phyloP scores from a whole-genome alignment of 495 filamentous ascomycete species.

The Neurospora sp. region DNA sequence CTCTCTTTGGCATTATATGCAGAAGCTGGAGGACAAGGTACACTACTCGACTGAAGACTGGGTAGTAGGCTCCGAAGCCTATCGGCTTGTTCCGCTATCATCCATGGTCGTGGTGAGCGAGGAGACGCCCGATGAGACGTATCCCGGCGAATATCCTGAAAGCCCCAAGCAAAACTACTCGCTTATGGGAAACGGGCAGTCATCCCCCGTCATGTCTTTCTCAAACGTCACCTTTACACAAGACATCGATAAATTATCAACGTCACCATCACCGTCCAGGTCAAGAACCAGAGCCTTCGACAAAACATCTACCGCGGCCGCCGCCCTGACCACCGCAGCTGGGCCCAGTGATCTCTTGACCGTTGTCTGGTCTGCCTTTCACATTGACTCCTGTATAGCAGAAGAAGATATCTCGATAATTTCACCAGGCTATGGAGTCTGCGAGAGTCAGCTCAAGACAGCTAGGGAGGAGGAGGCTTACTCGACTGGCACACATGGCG shows the following conservation, averaged over 20 bases:
- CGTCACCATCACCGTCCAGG: not conserved
- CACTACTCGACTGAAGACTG: not conserved
- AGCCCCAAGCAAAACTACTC: not conserved
- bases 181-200: not conserved
- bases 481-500: not conserved
- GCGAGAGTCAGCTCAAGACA: not conserved
- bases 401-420: not conserved
- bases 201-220: not conserved
- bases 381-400: not conserved
- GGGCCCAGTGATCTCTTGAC: not conserved
- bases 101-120: not conserved
- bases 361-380: slow-evolving; percentile 15
- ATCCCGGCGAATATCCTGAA: not conserved
- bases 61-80: not conserved
- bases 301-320: not conserved
- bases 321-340: not conserved
- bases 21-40: slow-evolving; percentile 2
- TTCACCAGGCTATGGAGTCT: slow-evolving; percentile 5
- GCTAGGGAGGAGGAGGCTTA: slow-evolving; percentile 5
- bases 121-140: not conserved
- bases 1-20: slow-evolving; percentile 5
- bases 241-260: not conserved
- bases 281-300: not conserved
- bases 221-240: not conserved
- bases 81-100: not conserved